phyloP scores from a whole-genome alignment of 345 rosid species.

The Bruguiera sexangula region DNA sequence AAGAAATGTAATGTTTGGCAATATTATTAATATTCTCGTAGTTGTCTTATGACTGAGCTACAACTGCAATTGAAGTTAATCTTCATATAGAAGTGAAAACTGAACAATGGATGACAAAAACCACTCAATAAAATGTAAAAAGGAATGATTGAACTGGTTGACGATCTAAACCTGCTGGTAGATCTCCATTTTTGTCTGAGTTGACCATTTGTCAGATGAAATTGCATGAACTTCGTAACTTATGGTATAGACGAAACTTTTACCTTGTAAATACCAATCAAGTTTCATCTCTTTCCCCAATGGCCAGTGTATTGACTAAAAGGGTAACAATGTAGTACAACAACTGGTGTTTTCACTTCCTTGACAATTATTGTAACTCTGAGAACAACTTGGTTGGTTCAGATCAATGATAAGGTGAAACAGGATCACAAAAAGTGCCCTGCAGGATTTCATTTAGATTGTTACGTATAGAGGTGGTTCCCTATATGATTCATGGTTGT shows the following conservation, averaged over 20 bases:
- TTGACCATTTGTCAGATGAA: too few species aligned
- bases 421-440: not conserved
- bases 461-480: not conserved
- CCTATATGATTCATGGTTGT: not conserved
- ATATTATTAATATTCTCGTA: too few species aligned
- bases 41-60: too few species aligned
- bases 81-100: too few species aligned
- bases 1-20: too few species aligned
- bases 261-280: not conserved
- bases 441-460: not conserved
- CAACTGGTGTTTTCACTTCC: not conserved
- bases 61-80: too few species aligned
- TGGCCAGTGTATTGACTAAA: not conserved
- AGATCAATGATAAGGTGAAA: not conserved
- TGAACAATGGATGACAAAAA: too few species aligned
- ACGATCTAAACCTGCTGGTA: too few species aligned
- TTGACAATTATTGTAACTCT: slow-evolving; percentile 2
- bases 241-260: not conserved
- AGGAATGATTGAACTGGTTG: too few species aligned
- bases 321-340: not conserved
- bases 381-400: not conserved
- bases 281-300: not conserved
- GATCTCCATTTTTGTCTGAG: too few species aligned
- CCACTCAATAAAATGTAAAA: too few species aligned
- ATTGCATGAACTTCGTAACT: not conserved